phyloP scores from a whole-genome alignment of 2,329 filamentous ascomycete genomes.

The Fusarium sp. region DNA sequence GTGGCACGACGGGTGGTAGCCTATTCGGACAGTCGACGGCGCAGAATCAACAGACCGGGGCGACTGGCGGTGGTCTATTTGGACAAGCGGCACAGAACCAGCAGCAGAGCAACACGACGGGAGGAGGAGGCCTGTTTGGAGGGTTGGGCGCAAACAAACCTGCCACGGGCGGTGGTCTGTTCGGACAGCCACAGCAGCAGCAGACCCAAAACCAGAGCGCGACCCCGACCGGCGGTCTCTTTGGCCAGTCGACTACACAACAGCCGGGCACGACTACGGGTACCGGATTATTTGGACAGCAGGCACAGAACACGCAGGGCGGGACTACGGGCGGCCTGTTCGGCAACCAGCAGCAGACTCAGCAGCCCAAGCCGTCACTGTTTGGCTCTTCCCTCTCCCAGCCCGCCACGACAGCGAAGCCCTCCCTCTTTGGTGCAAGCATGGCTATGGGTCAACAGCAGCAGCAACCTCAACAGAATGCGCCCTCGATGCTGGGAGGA shows the following conservation, averaged over 20 bases:
- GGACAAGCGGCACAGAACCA: slow-evolving; percentile 41
- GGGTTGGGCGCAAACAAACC: slow-evolving; percentile 46
- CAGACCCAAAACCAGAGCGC: slow-evolving; percentile 31
- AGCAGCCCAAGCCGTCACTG: slow-evolving; percentile 52
- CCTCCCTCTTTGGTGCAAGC: slow-evolving; percentile 57
- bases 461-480: slow-evolving; percentile 50
- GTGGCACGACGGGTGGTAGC: slow-evolving; percentile 38
- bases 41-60: slow-evolving; percentile 42
- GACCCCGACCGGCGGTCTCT: slow-evolving; percentile 41
- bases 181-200: slow-evolving; percentile 47
- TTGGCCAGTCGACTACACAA: slow-evolving; percentile 47
- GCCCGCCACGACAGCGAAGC: slow-evolving; percentile 48
- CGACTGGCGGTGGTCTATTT: slow-evolving; percentile 41
- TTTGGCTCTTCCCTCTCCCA: slow-evolving; percentile 51
- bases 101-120: slow-evolving; percentile 34
- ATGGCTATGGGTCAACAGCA: slow-evolving; percentile 41
- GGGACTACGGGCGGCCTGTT: slow-evolving; percentile 43
- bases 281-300: slow-evolving; percentile 51
- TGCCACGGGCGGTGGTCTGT: slow-evolving; percentile 44
- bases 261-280: slow-evolving; percentile 36
- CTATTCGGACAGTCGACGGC: slow-evolving; percentile 48
- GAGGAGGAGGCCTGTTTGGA: slow-evolving; percentile 55
- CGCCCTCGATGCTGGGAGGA: slow-evolving; percentile 46
- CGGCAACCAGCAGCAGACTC: slow-evolving; percentile 41
- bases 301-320: slow-evolving; percentile 37